Evolutionary conservation across 352 stramenopile genomes (phyloP).

Genomic region (Blastocystis sp.): DNA sequence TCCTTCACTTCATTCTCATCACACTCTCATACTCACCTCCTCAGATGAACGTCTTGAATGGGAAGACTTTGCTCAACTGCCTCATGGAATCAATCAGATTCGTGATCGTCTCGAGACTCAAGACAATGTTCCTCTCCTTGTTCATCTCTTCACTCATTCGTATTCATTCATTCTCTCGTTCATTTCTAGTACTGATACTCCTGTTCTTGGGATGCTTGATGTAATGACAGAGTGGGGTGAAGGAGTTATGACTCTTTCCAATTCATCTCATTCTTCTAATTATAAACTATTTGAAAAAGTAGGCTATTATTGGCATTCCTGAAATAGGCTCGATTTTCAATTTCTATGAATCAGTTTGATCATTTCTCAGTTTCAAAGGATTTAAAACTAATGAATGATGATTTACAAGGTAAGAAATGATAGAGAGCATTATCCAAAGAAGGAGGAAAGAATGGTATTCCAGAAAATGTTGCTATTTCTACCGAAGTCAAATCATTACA

Average conservation of each 20-base stretch:
- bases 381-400: background rate
- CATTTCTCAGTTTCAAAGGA: background rate
- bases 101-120: constrained; percentile 84
- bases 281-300: constrained; percentile 2
- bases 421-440: background rate
- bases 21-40: too few species aligned
- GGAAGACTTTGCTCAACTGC: constrained; percentile 75
- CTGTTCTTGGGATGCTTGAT: background rate
- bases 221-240: constrained; percentile 53
- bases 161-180: background rate
- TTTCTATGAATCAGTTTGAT: constrained; percentile 50
- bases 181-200: background rate
- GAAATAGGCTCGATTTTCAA: constrained; percentile 53
- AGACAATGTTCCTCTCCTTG: constrained; percentile 92
- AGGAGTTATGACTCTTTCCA: constrained; percentile 10
- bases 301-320: background rate
- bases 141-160: constrained; percentile 93
- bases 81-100: constrained; percentile 89
- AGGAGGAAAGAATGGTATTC: background rate
- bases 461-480: background rate
- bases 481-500: background rate
- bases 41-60: constrained; percentile 56
- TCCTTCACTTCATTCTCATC: too few species aligned
- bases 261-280: background rate
- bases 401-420: background rate